Evolutionary conservation across 2,329 filamentous ascomycete genomes (phyloP), one percentile per base, ranked within the genome.

Genomic region (Alternaria viburni): DNA sequence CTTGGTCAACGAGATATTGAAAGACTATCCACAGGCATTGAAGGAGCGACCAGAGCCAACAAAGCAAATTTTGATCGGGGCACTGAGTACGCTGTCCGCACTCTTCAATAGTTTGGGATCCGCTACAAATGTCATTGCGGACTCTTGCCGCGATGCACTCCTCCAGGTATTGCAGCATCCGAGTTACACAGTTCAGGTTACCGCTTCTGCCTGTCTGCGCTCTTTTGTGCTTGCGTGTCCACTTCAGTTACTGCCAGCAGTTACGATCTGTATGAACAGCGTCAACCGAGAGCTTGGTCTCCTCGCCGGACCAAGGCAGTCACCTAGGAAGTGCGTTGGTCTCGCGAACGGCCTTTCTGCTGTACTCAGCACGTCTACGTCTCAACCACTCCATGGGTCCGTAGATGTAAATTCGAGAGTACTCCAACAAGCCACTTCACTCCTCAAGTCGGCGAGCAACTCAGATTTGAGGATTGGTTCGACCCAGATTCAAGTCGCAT

Each of bases 211-310:
- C 64, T 97, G 93, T 74, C 84, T 98, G 71, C 93, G 95, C 70
- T 89, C 87, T 0, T 96, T 98, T 74, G 92, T 97, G 1, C 85
- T 97, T 46, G 93, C 93, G 13, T 97, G 93, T 71, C 96, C 96
- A 5, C 92, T 97, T 70, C 95, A 98, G 76, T 87, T 99, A 6
- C 83, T 98, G 6, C 92, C 93, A 3, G 96, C 93, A 67, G 89
- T 98, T 17, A 97, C 95, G 0, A 92, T 98, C 49, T 98, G 94
- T 79, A 94, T 98, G 91, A 97, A 97, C 79, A 97, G 93, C 77
- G 86, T 99, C 64, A 92, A 89, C 65, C 87, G 96, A 66, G 96
- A 99, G 75, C 86, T 99, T 26, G 90, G 90, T 26, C 86, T 96
- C 46, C 86, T 98, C 7, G 88, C 86, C 13, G 89, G 89, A 1